Evolutionary conservation across 202 grass and related monocot species (phyloP).

Genomic region (Schoenoplectus tabernaemontani): DNA sequence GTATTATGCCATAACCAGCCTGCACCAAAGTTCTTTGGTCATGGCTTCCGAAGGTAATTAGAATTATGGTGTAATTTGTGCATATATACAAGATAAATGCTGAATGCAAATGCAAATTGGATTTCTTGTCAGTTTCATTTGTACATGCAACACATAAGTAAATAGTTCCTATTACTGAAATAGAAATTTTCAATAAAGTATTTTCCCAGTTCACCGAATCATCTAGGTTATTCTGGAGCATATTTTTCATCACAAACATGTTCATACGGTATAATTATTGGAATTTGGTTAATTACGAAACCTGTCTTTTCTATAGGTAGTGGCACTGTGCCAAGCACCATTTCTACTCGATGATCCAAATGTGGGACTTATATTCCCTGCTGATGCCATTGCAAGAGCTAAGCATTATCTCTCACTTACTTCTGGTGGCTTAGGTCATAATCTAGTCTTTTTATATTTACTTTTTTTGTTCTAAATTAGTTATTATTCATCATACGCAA

Average conservation of each 20-base stretch:
- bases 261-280: neutral
- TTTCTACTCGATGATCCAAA: conserved; percentile 94
- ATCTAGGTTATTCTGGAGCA: neutral
- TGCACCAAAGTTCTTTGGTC: neutral
- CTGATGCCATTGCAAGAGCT: conserved; percentile 82
- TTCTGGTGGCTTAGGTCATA: conserved; percentile 76
- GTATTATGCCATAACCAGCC: neutral
- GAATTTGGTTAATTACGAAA: neutral
- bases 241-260: neutral
- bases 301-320: conserved; percentile 35
- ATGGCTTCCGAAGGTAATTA: neutral
- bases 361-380: conserved; percentile 85
- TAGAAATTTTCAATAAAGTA: neutral
- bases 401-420: conserved; percentile 88
- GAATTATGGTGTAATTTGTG: neutral
- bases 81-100: too few species aligned
- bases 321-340: conserved; percentile 93
- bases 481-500: neutral
- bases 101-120: neutral
- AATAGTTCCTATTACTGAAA: neutral
- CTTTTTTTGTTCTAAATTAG: neutral
- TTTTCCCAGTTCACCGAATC: neutral
- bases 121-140: neutral
- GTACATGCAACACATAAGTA: neutral
- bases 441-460: conserved; percentile 11